Evolutionary conservation across 2,329 filamentous ascomycete genomes (phyloP).

Genomic region (Xylaria sp.): DNA sequence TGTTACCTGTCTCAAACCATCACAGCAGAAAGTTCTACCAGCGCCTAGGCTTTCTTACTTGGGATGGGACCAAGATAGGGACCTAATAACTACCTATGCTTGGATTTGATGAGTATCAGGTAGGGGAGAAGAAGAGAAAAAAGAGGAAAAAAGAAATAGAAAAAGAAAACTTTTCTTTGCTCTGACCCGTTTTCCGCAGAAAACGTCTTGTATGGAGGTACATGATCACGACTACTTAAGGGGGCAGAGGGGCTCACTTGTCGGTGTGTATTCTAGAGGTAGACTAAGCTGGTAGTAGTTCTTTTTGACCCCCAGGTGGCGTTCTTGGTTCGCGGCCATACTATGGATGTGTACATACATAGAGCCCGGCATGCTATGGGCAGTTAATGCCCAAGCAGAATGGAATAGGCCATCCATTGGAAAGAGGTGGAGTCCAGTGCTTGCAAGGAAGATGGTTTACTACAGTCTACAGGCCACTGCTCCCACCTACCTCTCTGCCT

Average conservation of each 20-base stretch:
- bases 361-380: not conserved
- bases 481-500: not conserved
- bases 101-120: not conserved
- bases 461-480: not conserved
- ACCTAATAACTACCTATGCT: not conserved
- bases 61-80: constrained; percentile 4
- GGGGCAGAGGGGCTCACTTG: not conserved
- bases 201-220: constrained; percentile 1
- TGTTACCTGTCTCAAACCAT: constrained; percentile 26
- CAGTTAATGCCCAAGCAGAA: not conserved
- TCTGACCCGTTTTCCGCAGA: constrained; percentile 2
- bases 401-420: not conserved
- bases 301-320: not conserved
- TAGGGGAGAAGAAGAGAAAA: constrained; percentile 7
- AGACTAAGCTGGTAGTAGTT: not conserved
- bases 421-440: not conserved
- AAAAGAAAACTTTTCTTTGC: constrained; percentile 22
- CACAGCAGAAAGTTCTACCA: constrained; percentile 25
- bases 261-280: not conserved
- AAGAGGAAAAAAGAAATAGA: constrained; percentile 7
- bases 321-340: no score
- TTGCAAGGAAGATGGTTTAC: not conserved
- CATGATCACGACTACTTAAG: not conserved
- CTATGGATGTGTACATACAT: no score
- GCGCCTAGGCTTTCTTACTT: constrained; percentile 24